Evolutionary conservation across 2,329 filamentous ascomycete species (phyloP).

Genomic region (Colletotrichum endophyticum): DNA sequence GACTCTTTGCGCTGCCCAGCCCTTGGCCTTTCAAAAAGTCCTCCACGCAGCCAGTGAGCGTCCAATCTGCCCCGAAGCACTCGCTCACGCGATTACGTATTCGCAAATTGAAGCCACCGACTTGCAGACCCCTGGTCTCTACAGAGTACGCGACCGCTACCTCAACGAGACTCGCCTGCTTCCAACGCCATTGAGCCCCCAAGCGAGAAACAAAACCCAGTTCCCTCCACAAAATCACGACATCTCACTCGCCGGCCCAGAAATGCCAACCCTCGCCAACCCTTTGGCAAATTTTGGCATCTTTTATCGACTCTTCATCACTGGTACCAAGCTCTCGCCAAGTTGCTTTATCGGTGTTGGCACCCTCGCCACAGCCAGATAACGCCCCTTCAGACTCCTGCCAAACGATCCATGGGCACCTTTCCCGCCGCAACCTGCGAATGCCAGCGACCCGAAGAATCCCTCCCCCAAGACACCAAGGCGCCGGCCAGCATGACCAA

Average conservation of each 20-base stretch:
- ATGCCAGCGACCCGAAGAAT: background rate
- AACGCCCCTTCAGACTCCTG: background rate
- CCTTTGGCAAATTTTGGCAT: constrained; percentile 4
- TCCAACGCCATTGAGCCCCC: background rate
- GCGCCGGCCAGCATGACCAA: background rate
- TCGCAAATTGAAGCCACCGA: background rate
- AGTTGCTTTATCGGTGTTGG: constrained; percentile 20
- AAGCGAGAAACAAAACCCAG: background rate
- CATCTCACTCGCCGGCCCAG: constrained; percentile 13
- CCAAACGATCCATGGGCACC: background rate
- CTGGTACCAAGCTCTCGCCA: constrained; percentile 19
- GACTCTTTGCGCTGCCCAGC: constrained; percentile 7
- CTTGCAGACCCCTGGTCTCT: background rate
- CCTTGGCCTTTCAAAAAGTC: constrained; percentile 8
- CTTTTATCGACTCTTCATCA: constrained; percentile 9
- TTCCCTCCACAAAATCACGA: background rate
- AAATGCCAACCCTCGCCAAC: constrained; percentile 18
- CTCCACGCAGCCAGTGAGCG: background rate
- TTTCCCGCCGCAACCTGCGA: background rate
- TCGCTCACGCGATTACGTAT: constrained; percentile 4
- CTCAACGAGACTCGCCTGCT: background rate
- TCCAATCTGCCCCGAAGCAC: background rate
- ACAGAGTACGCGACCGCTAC: constrained; percentile 8
- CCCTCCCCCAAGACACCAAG: background rate
- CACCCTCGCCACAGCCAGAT: constrained; percentile 9